phyloP scores from a whole-genome alignment of 108 stramenopile species.

The Pseudonitzschia multiseries region DNA sequence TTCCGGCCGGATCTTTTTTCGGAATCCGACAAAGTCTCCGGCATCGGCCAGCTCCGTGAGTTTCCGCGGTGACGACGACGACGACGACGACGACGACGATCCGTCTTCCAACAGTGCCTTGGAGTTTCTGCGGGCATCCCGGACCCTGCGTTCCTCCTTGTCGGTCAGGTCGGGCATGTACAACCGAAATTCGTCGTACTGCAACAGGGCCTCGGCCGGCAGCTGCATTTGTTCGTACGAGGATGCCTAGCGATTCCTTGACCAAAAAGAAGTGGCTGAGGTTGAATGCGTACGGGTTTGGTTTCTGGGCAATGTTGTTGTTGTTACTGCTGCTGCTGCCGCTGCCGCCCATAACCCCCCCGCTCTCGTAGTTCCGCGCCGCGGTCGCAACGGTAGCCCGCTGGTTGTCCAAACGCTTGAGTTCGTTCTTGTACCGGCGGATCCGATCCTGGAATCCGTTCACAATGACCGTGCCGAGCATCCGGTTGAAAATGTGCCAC shows the following conservation, averaged over 20 bases:
- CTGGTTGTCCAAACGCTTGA: constrained; percentile 59
- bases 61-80: constrained; percentile 1
- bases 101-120: constrained; percentile 22
- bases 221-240: constrained; percentile 85
- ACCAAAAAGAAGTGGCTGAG: constrained; percentile 75
- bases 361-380: constrained; percentile 20
- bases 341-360: background rate
- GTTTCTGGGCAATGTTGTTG: background rate
- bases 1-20: constrained; percentile 47
- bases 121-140: constrained; percentile 18
- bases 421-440: constrained; percentile 70
- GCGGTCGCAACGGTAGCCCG: constrained; percentile 45
- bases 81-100: no score
- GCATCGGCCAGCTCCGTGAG: constrained; percentile 47
- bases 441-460: constrained; percentile 73
- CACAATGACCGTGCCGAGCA: constrained; percentile 62
- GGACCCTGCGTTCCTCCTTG: constrained; percentile 22
- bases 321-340: background rate
- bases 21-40: constrained; percentile 64
- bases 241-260: constrained; percentile 80
- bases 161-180: constrained; percentile 59
- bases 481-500: constrained; percentile 69
- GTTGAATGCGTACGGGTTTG: constrained; percentile 48
- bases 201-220: constrained; percentile 69
- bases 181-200: constrained; percentile 76